Evolutionary conservation across 768 basidiomycete species (phyloP).

Genomic region (Tulasnella sp.): DNA sequence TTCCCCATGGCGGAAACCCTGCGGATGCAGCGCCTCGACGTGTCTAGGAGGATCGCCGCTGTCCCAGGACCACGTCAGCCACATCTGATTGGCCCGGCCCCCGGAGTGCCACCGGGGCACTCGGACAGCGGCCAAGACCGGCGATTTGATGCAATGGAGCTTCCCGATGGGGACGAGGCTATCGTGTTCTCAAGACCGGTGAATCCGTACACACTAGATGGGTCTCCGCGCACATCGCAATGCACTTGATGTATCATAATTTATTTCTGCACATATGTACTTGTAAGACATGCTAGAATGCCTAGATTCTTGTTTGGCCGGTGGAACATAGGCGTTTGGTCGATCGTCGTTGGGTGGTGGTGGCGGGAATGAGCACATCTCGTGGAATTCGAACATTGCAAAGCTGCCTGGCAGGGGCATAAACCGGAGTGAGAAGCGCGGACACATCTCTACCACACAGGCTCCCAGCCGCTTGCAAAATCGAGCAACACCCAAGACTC

Average conservation of each 20-base stretch:
- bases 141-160: not conserved
- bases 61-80: slow-evolving; percentile 10
- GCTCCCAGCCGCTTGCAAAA: slow-evolving; percentile 10
- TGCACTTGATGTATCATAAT: not conserved
- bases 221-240: not conserved
- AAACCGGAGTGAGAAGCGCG: slow-evolving; percentile 13
- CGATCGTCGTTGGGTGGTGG: not conserved
- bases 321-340: not conserved
- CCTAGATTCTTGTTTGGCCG: not conserved
- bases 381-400: slow-evolving; percentile 11
- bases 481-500: slow-evolving; percentile 13
- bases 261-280: not conserved
- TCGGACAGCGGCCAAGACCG: not conserved
- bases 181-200: not conserved
- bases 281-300: not conserved
- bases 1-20: not conserved
- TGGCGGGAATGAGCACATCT: not conserved
- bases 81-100: not conserved
- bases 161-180: not conserved
- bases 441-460: slow-evolving; percentile 13
- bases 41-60: not conserved
- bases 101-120: not conserved
- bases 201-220: not conserved
- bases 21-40: not conserved
- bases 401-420: slow-evolving; percentile 10